These are phyloP conservation scores for Holtermannia corniformis DNA, from an alignment of 768 basidiomycete species.

Conservation along the genomic window DNA sequence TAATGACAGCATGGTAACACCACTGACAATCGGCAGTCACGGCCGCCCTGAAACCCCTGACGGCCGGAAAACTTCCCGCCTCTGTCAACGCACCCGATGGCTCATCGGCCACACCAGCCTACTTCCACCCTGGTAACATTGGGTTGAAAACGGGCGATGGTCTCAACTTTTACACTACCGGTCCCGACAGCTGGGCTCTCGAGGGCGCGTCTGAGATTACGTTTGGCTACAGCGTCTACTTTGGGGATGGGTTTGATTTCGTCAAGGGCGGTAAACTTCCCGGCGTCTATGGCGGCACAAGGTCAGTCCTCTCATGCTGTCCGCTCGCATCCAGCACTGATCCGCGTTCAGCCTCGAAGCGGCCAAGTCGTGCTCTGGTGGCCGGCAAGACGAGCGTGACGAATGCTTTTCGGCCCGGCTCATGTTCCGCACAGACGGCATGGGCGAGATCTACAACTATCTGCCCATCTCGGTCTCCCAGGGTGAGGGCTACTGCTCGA, in stretches of 20 bases:
- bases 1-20: not conserved
- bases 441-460: conserved; percentile 64
- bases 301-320: no score
- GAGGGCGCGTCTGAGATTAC: conserved; percentile 58
- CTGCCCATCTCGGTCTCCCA: conserved; percentile 45
- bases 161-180: conserved; percentile 62
- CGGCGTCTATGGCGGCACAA: conserved; percentile 44
- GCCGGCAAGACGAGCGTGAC: conserved; percentile 50
- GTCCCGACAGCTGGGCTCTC: conserved; percentile 50
- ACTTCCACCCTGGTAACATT: conserved; percentile 22
- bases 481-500: conserved; percentile 47
- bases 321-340: not conserved
- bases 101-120: conserved; percentile 19
- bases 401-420: conserved; percentile 57
- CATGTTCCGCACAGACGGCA: conserved; percentile 58
- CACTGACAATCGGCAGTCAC: conserved; percentile 13
- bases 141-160: conserved; percentile 39
- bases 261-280: conserved; percentile 64
- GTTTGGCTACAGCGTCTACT: conserved; percentile 60
- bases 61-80: conserved; percentile 23
- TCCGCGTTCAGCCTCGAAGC: conserved; percentile 42
- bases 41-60: conserved; percentile 27
- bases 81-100: conserved; percentile 27
- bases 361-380: conserved; percentile 56
- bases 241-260: conserved; percentile 56